phyloP scores from a whole-genome alignment of 345 rosid species.

The Euphorbia tirucalli region DNA sequence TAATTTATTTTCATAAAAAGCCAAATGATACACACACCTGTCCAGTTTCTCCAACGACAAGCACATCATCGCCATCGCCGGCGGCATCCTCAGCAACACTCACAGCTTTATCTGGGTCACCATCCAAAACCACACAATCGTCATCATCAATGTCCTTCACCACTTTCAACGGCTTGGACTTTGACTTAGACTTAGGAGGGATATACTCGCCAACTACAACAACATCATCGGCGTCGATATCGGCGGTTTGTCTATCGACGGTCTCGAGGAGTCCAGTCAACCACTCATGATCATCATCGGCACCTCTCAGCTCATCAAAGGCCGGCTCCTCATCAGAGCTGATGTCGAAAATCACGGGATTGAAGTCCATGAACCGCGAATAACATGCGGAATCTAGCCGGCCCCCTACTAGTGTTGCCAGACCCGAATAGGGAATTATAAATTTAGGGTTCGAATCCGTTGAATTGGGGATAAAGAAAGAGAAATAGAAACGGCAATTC shows the following conservation, averaged over 20 bases:
- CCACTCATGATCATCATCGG: slow-evolving; percentile 41
- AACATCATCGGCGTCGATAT: slow-evolving; percentile 43
- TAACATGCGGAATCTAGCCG: slow-evolving; percentile 4
- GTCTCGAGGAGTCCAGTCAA: slow-evolving; percentile 27
- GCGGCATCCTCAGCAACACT: slow-evolving; percentile 15
- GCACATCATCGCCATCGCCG: slow-evolving; percentile 41
- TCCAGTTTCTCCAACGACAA: slow-evolving; percentile 25
- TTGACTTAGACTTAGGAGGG: slow-evolving; percentile 31
- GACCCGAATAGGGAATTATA: not conserved
- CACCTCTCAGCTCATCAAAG: slow-evolving; percentile 17
- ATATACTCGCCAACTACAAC: slow-evolving; percentile 47
- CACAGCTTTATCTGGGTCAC: slow-evolving; percentile 53
- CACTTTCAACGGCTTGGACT: slow-evolving; percentile 21
- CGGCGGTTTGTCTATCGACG: slow-evolving; percentile 23
- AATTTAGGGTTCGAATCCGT: not conserved
- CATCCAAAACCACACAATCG: slow-evolving; percentile 58
- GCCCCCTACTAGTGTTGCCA: not conserved
- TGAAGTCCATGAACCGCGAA: slow-evolving; percentile 8
- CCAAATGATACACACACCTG: slow-evolving; percentile 15
- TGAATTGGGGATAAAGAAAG: not conserved
- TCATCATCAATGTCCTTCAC: slow-evolving; percentile 36
- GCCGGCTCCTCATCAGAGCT: slow-evolving; percentile 60
- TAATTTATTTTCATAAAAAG: not conserved
- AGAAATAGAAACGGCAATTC: not conserved
- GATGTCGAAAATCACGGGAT: slow-evolving; percentile 37